phyloP scores from a whole-genome alignment of 192 early-diverging fungal genomes.

The Coemansia reversa region DNA sequence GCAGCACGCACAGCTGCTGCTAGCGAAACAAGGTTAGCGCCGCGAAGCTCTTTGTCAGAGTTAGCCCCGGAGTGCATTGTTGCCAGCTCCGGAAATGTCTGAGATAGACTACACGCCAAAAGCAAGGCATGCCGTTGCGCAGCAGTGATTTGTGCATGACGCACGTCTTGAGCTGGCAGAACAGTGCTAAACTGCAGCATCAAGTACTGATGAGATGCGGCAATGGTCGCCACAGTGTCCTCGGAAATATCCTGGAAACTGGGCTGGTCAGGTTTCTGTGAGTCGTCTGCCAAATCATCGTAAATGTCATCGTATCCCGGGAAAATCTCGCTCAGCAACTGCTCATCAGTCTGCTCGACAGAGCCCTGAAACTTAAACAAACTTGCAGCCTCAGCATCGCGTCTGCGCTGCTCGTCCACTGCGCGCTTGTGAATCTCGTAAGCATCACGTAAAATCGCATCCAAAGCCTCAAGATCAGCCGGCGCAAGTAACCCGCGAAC shows the following conservation, averaged over 20 bases:
- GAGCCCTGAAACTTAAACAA: slow-evolving; percentile 30
- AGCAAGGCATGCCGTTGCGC: slow-evolving; percentile 30
- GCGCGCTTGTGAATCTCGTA: slow-evolving; percentile 40
- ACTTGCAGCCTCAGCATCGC: slow-evolving; percentile 38
- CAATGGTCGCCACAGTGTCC: slow-evolving; percentile 50
- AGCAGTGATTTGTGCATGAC: slow-evolving; percentile 9
- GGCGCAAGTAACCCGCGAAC: slow-evolving; percentile 25
- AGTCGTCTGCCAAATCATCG: slow-evolving; percentile 49
- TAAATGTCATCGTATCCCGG: slow-evolving; percentile 75
- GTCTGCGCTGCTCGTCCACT: slow-evolving; percentile 25
- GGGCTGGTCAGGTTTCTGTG: slow-evolving; percentile 19
- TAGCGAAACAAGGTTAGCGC: slow-evolving; percentile 30
- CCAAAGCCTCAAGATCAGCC: slow-evolving; percentile 32
- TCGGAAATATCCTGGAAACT: slow-evolving; percentile 53
- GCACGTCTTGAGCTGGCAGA: slow-evolving; percentile 11
- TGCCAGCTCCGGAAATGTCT: slow-evolving; percentile 16
- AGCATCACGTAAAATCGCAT: slow-evolving; percentile 31
- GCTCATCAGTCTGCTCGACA: slow-evolving; percentile 66
- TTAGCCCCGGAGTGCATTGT: slow-evolving; percentile 2
- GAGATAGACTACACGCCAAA: slow-evolving; percentile 26
- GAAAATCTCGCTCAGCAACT: slow-evolving; percentile 74
- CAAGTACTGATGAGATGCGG: slow-evolving; percentile 55
- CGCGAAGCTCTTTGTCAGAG: slow-evolving; percentile 26
- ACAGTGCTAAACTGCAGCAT: slow-evolving; percentile 52
- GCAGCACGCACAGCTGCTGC: slow-evolving; percentile 29